These are phyloP conservation scores for Phytophthora meadii DNA, from an alignment of 352 stramenopile genomes.

Conservation along the genomic window DNA sequence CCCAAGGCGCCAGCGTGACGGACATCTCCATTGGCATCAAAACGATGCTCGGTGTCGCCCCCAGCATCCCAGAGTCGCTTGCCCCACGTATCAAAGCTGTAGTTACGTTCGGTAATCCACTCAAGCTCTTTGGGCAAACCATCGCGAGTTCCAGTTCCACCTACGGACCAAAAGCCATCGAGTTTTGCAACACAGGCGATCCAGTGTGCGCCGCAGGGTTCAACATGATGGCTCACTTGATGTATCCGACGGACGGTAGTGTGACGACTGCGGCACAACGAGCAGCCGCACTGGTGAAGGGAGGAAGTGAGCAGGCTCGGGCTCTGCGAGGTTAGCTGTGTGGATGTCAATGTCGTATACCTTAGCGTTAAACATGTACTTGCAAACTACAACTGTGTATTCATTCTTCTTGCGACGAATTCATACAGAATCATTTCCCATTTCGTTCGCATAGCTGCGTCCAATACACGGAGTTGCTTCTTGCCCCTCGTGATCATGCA, in stretches of 20 bases:
- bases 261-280: constrained; percentile 30
- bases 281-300: constrained; percentile 29
- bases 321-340: constrained; percentile 10
- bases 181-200: constrained; percentile 42
- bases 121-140: constrained; percentile 33
- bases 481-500: no score
- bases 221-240: constrained; percentile 43
- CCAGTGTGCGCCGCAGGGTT: constrained; percentile 37
- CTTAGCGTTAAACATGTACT: no score
- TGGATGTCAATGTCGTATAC: background rate
- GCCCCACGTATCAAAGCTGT: constrained; percentile 12
- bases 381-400: no score
- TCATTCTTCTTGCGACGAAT: no score
- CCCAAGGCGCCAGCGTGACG: constrained; percentile 40
- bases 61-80: background rate
- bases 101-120: constrained; percentile 45
- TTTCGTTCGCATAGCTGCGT: no score
- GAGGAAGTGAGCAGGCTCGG: constrained; percentile 1
- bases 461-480: no score
- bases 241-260: constrained; percentile 37
- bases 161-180: constrained; percentile 40
- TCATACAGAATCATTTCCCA: no score
- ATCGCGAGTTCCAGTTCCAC: constrained; percentile 31
- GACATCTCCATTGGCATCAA: constrained; percentile 42
- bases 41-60: constrained; percentile 10